Evolutionary conservation across 202 grass and related monocot genomes (phyloP).

Genomic region (Elaeis oleifera): DNA sequence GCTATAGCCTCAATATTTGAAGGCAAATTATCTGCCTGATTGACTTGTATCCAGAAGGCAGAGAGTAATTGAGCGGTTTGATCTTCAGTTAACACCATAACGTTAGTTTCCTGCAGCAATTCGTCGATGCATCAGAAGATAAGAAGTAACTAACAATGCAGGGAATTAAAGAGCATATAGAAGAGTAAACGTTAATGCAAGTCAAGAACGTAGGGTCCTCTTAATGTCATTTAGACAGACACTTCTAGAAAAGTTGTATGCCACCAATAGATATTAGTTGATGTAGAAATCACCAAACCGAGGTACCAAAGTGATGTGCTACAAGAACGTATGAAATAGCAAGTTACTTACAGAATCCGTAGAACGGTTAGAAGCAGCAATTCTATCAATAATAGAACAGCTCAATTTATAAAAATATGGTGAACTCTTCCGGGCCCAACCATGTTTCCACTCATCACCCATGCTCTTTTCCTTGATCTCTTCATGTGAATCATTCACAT

Average conservation of each 20-base stretch:
- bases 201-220: no score
- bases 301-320: not conserved
- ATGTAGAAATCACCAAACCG: no score
- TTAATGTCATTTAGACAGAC: no score
- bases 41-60: slow-evolving; percentile 84
- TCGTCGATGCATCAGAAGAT: not conserved
- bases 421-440: slow-evolving; percentile 46
- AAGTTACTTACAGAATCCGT: slow-evolving; percentile 32
- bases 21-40: slow-evolving; percentile 71
- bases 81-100: slow-evolving; percentile 75
- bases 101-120: slow-evolving; percentile 60
- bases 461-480: slow-evolving; percentile 39
- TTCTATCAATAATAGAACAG: slow-evolving; percentile 64
- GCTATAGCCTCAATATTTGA: slow-evolving; percentile 90
- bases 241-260: no score
- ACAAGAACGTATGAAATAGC: not conserved
- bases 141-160: no score
- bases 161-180: no score
- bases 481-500: slow-evolving; percentile 36
- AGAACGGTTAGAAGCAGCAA: slow-evolving; percentile 34
- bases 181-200: no score
- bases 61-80: slow-evolving; percentile 73
- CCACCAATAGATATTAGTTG: no score
- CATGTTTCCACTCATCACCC: slow-evolving; percentile 48
- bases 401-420: slow-evolving; percentile 80